Evolutionary conservation across 129 eudicot species (phyloP).

Genomic region (Solidago caesia): DNA sequence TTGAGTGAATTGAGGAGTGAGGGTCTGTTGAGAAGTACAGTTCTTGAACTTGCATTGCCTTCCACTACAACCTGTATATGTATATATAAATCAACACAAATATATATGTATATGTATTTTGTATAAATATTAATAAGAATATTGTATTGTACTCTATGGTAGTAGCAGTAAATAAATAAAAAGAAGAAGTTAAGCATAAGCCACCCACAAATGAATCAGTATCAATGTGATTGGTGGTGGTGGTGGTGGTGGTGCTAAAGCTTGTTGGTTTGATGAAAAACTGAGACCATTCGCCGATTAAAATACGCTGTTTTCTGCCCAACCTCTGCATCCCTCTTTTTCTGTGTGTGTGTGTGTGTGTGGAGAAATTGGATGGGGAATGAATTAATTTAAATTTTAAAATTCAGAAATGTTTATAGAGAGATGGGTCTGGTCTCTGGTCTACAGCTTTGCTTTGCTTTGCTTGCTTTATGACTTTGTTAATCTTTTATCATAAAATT

Average conservation of each 20-base stretch:
- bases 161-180: no score
- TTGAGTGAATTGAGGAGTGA: conserved; percentile 54
- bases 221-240: conserved; percentile 3
- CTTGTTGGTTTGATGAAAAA: conserved; percentile 12
- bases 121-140: no score
- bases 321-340: conserved; percentile 29
- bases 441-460: no score
- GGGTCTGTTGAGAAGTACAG: conserved; percentile 65
- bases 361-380: no score
- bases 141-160: no score
- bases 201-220: conserved; percentile 29
- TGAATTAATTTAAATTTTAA: background rate
- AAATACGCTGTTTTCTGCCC: conserved; percentile 2
- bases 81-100: background rate
- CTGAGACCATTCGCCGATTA: conserved; percentile 14
- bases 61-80: conserved; percentile 48
- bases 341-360: background rate
- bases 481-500: no score
- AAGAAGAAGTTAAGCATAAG: no score
- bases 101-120: no score
- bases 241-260: conserved; percentile 7
- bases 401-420: no score
- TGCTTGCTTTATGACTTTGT: no score
- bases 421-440: no score
- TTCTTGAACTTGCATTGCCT: conserved; percentile 51